Base-by-base conservation (phyloP, 768 basidiomycete species). In the Kockovaella imperatae region DNA sequence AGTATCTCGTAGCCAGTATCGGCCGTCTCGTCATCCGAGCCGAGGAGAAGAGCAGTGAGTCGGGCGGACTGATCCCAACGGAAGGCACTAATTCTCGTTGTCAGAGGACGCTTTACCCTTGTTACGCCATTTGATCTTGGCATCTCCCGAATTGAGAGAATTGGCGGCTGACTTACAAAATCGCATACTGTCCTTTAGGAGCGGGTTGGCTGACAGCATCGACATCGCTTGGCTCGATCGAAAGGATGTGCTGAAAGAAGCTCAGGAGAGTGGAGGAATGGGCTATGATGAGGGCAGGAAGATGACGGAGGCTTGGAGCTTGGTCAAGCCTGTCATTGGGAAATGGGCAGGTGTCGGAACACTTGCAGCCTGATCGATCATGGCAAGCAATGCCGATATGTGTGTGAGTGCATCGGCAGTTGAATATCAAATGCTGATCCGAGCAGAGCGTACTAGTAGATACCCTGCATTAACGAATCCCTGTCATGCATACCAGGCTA, bases 1-100 rank as follows among this genome's bases (percentile, higher is more conserved):
- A 88, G 60, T 96, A 97, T 60, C 77, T 97, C 4, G 77, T 99
- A 32, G 82, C 77, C 47, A 90, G 87, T 2, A 71, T 93, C 50
- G 77, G 79, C 5, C 89, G 95, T 62, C 75, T 95, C 2, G 79
- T 80, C 15, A 74, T 73, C 11, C 74, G 83, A 32, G 81, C 87
- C 60, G 73, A 74, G 38, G 71, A 75, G 5, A 77, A 79, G 17
- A 83, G 80, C 73, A 78, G 87, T 87, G 60, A 35, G 76, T 57
- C 40, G 23, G 47, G 17, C 17, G 24, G 10, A 28, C 10, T 10
- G 29, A 24, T 41, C 14, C 17, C 7, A 24, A 42, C 24, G 18
- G 36, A 7, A 7, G 36, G 8, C 7, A 15, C 25, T 6, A 28
- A 38, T 51, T 31, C 4, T 4, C n/a, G 2, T 45, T n/a, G n/a